Evolutionary conservation across 2,329 filamentous ascomycete species (phyloP).

Genomic region (Colletotrichum salicis): DNA sequence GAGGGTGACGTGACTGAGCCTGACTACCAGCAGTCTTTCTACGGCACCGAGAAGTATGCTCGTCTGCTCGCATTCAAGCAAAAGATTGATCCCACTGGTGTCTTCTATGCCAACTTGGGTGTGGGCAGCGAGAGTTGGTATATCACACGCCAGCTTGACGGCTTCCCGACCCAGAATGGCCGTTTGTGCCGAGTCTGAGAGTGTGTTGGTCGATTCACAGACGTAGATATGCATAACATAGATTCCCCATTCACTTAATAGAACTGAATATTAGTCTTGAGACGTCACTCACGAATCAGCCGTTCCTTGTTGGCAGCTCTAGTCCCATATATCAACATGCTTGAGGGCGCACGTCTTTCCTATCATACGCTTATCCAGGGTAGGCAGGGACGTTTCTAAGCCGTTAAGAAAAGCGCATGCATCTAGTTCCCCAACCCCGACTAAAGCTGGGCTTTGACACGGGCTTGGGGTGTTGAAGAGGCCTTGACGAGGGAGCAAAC

Average conservation of each 20-base stretch:
- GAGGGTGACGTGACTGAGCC: constrained; percentile 46
- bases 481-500: no score
- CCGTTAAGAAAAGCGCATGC: no score
- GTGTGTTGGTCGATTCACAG: background rate
- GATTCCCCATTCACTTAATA: background rate
- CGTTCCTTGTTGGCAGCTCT: no score
- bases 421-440: no score
- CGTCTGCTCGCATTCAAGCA: constrained; percentile 43
- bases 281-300: background rate
- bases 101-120: constrained; percentile 43
- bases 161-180: constrained; percentile 30
- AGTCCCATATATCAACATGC: no score
- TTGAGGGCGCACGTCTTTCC: no score
- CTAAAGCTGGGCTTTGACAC: no score
- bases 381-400: no score
- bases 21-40: constrained; percentile 44
- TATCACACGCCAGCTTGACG: constrained; percentile 26
- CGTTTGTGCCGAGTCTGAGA: constrained; percentile 33
- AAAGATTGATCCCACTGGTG: constrained; percentile 42
- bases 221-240: background rate
- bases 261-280: background rate
- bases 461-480: background rate
- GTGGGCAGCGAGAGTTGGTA: constrained; percentile 43
- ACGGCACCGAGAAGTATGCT: constrained; percentile 43
- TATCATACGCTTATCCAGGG: no score